Conservation (phyloP, 108 stramenopile genomes). For the Mediolabrus comicus region DNA sequence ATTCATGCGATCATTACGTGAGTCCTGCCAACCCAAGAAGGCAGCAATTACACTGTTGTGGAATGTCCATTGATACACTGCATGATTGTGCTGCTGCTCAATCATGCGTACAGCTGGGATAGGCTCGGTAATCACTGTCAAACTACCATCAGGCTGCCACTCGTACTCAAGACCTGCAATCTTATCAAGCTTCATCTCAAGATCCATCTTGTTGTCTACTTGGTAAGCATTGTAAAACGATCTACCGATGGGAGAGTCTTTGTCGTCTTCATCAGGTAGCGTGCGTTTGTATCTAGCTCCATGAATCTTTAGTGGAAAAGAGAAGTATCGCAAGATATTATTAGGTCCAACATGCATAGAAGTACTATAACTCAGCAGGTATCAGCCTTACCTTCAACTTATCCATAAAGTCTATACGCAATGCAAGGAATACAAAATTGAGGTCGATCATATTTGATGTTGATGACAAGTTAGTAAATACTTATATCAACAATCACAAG, state of each 20-base stretch:
- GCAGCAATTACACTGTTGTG: conserved; percentile 75
- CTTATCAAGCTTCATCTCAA: conserved; percentile 53
- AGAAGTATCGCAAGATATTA: not conserved
- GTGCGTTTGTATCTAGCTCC: conserved; percentile 74
- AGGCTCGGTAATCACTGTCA: conserved; percentile 63
- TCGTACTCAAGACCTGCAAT: conserved; percentile 65
- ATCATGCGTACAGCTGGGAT: conserved; percentile 68
- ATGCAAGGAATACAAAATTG: too few relatives aligned
- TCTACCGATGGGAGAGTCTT: conserved; percentile 72
- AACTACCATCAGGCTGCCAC: conserved; percentile 68
- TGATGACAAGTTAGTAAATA: too few relatives aligned
- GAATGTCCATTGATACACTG: conserved; percentile 62
- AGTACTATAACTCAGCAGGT: too few relatives aligned
- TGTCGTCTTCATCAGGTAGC: conserved; percentile 75
- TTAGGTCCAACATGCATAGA: not conserved
- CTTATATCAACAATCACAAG: too few relatives aligned
- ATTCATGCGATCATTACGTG: conserved; percentile 68
- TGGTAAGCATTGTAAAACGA: conserved; percentile 74
- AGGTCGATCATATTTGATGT: too few relatives aligned
- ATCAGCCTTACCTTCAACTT: conserved; percentile 67
- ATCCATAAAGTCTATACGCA: conserved; percentile 56
- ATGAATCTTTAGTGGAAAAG: too few relatives aligned
- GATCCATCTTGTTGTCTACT: conserved; percentile 39
- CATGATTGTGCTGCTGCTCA: conserved; percentile 48
- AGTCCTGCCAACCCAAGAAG: conserved; percentile 77